phyloP scores from a whole-genome alignment of 164 flowering plant genomes.

The Berberis vulgaris region DNA sequence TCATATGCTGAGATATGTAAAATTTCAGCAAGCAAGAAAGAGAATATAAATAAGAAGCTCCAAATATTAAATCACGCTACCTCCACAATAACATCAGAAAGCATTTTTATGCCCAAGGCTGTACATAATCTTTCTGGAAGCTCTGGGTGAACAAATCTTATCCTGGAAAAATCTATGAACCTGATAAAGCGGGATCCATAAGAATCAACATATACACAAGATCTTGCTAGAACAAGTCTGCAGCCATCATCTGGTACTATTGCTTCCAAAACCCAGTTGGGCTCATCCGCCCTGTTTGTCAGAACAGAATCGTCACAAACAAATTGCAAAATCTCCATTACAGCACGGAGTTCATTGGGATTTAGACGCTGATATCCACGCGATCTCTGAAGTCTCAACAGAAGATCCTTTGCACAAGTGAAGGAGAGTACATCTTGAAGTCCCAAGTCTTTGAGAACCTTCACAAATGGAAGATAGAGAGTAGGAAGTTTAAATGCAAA shows the following conservation, averaged over 20 bases:
- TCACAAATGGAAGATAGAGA: constrained; percentile 74
- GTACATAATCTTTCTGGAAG: constrained; percentile 64
- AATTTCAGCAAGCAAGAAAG: no score
- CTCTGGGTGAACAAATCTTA: constrained; percentile 80
- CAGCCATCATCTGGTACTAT: constrained; percentile 93
- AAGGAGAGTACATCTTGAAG: constrained; percentile 71
- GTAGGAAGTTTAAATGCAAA: constrained; percentile 95
- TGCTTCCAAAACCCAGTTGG: constrained; percentile 44
- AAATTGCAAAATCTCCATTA: constrained; percentile 63
- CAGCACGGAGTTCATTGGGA: constrained; percentile 97
- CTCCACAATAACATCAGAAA: constrained; percentile 86
- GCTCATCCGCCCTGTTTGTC: constrained; percentile 22
- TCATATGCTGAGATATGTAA: not conserved
- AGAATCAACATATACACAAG: constrained; percentile 83
- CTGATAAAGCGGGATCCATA: constrained; percentile 64
- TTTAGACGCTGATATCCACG: constrained; percentile 92
- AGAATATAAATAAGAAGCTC: no score
- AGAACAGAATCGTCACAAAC: constrained; percentile 43
- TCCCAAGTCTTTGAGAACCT: constrained; percentile 77
- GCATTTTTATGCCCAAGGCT: constrained; percentile 59
- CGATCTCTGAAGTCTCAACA: constrained; percentile 61
- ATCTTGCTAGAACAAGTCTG: constrained; percentile 81
- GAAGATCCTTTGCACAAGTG: constrained; percentile 67
- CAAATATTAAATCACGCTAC: constrained; percentile 22
- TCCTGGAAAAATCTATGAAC: constrained; percentile 63